These are phyloP conservation scores for Schizothecium vesticola DNA, from an alignment of 495 filamentous ascomycete species.

Conservation along the genomic window DNA sequence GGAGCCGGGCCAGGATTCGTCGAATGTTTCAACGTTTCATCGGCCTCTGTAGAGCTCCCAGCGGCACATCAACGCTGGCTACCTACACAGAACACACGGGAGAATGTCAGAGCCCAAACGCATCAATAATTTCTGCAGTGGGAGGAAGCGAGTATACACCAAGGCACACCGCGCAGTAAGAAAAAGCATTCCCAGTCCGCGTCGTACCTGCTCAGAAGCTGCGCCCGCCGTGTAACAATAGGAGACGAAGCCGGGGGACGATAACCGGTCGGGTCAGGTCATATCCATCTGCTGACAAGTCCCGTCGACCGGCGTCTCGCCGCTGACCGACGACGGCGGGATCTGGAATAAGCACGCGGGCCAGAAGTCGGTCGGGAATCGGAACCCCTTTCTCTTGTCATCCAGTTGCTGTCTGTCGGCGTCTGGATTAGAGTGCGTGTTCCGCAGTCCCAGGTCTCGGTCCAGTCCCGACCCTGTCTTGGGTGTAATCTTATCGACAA, in stretches of 20 bases:
- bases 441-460: slow-evolving; percentile 1
- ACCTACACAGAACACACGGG: neutral
- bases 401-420: neutral
- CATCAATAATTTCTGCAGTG: neutral
- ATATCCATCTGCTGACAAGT: neutral
- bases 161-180: neutral
- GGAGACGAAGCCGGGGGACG: neutral
- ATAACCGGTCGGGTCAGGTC: neutral
- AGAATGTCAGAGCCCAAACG: neutral
- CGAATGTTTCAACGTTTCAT: slow-evolving; percentile 8
- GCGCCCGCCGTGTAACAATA: neutral
- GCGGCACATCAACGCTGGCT: neutral
- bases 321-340: neutral
- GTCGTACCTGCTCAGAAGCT: neutral
- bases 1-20: slow-evolving; percentile 5
- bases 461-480: neutral
- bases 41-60: neutral
- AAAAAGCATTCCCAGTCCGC: neutral
- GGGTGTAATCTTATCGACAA: neutral
- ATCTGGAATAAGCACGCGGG: neutral
- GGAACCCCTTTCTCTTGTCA: neutral
- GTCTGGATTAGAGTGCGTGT: slow-evolving; percentile 7
- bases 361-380: too few relatives aligned
- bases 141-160: neutral
- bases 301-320: neutral